These are phyloP conservation scores for Cryphonectria naterciae DNA, from an alignment of 2,329 filamentous ascomycete species.

Conservation along the genomic window DNA sequence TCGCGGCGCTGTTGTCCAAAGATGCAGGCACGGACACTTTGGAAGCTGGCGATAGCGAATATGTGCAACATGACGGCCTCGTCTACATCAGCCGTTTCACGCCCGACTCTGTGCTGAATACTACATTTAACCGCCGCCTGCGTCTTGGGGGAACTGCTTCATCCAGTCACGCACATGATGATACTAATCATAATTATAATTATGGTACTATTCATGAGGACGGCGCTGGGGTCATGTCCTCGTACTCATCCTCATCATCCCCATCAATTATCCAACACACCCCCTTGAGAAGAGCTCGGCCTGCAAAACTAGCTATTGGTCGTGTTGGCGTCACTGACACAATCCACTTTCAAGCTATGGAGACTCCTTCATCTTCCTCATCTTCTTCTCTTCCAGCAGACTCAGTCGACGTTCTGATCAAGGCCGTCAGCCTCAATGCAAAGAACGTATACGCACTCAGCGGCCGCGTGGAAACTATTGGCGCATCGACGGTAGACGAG, in stretches of 20 bases:
- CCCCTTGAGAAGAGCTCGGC: not conserved
- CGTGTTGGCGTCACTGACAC: not conserved
- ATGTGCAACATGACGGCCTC: not conserved
- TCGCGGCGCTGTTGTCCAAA: not conserved
- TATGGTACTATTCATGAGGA: not conserved
- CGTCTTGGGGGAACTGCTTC: not conserved
- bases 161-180: not conserved
- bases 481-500: not conserved
- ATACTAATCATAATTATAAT: not conserved
- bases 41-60: not conserved
- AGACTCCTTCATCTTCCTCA: not conserved
- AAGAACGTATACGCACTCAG: not conserved
- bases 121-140: not conserved
- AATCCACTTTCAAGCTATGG: not conserved
- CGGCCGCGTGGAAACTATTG: not conserved
- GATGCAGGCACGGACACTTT: not conserved
- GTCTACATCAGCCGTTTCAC: not conserved
- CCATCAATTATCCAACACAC: not conserved
- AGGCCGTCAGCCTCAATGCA: not conserved
- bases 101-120: not conserved
- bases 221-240: not conserved
- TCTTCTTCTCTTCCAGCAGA: not conserved
- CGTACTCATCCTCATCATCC: not conserved
- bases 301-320: not conserved
- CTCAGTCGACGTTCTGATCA: not conserved